A percentile compares a stretch with the other conserved stretches of the same genome.
These are phyloP conservation scores for Phylloporus sp. DNA, from an alignment of 1,284 basidiomycete genomes.

Conservation along the genomic window DNA sequence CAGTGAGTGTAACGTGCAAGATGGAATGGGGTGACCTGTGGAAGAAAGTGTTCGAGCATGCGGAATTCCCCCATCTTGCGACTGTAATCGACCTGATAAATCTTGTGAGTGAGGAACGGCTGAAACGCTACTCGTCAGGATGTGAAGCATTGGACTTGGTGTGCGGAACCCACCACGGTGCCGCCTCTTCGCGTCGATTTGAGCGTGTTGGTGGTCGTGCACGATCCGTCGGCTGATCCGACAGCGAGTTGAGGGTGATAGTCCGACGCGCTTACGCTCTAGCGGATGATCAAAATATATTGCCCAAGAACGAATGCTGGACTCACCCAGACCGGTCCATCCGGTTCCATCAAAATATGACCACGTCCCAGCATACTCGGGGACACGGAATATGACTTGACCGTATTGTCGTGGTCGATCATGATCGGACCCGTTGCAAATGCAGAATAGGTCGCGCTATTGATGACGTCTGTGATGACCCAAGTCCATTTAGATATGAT, in stretches of 20 bases:
- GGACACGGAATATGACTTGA: slow-evolving; percentile 73
- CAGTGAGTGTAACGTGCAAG: neutral
- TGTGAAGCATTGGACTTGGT: neutral
- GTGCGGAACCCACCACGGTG: slow-evolving; percentile 54
- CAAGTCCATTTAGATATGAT: neutral
- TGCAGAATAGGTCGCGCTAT: slow-evolving; percentile 63
- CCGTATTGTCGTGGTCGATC: slow-evolving; percentile 77
- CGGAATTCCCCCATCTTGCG: slow-evolving; percentile 71
- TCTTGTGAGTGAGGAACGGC: slow-evolving; percentile 78
- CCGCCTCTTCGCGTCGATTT: slow-evolving; percentile 70
- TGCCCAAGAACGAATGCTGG: neutral
- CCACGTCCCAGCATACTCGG: slow-evolving; percentile 77
- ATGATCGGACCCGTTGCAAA: slow-evolving; percentile 70
- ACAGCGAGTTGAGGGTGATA: slow-evolving; percentile 86
- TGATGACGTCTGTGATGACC: slow-evolving; percentile 63
- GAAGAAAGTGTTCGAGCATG: slow-evolving; percentile 84
- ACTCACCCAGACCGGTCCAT: slow-evolving; percentile 80
- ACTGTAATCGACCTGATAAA: slow-evolving; percentile 89
- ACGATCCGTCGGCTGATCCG: slow-evolving; percentile 82
- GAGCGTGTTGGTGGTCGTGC: slow-evolving; percentile 71
- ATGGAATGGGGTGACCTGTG: slow-evolving; percentile 52
- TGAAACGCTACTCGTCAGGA: slow-evolving; percentile 34
- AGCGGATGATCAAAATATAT: neutral
- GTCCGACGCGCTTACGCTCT: slow-evolving; percentile 80
- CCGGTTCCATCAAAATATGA: slow-evolving; percentile 69